Percentiles rank a stretch among this genome's conserved stretches.
Conservation (phyloP, 352 stramenopile genomes). For the Globisporangium perplexum region DNA sequence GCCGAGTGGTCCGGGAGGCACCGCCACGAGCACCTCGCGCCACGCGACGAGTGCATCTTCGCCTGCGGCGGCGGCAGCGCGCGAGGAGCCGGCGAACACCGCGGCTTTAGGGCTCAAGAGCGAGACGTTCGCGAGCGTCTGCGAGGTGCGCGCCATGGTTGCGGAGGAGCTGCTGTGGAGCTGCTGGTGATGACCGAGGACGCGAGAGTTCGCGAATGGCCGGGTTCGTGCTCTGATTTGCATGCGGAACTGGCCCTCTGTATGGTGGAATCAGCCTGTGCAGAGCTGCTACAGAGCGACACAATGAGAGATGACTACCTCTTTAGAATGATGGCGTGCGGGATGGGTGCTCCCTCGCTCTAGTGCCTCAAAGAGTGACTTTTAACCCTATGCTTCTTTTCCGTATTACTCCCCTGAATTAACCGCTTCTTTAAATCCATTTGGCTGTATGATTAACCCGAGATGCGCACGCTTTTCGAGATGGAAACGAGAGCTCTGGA, state of each 20-base stretch:
- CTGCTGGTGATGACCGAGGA: too few species aligned
- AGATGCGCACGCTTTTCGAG: too few species aligned
- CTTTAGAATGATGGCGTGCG: background rate
- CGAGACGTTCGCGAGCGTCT: constrained; percentile 3
- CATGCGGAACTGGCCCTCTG: background rate
- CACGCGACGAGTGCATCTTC: constrained; percentile 7
- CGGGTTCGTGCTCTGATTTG: background rate
- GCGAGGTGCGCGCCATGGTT: background rate
- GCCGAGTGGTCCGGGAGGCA: constrained; percentile 54
- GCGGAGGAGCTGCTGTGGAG: too few species aligned
- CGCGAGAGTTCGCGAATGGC: too few species aligned
- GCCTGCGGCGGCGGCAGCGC: constrained; percentile 3
- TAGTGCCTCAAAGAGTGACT: too few species aligned
- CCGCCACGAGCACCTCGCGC: constrained; percentile 33
- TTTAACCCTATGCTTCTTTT: too few species aligned
- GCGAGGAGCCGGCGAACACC: constrained; percentile 1
- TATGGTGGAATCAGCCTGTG: background rate
- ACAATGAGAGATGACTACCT: background rate
- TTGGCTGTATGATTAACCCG: too few species aligned
- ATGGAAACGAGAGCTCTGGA: too few species aligned
- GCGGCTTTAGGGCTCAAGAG: constrained; percentile 5
- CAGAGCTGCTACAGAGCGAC: background rate
- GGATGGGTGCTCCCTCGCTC: background rate
- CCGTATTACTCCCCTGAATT: too few species aligned
- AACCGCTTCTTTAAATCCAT: too few species aligned